phyloP scores from a whole-genome alignment of 495 filamentous ascomycete species.

The Physcia stellaris region DNA sequence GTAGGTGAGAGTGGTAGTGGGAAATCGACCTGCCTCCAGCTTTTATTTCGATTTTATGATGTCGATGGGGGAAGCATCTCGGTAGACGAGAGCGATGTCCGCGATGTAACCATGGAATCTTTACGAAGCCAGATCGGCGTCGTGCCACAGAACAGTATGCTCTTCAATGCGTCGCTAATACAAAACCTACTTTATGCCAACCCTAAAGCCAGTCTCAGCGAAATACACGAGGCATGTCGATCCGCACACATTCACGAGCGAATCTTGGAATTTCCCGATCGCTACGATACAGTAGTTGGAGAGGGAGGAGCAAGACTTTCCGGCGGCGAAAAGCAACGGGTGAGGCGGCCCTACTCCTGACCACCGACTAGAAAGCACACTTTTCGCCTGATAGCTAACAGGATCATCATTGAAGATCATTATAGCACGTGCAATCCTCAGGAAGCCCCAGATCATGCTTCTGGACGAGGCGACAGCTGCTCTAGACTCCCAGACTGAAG shows the following conservation, averaged over 20 bases:
- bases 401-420: too few species aligned
- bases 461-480: slow-evolving; percentile 46
- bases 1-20: slow-evolving; percentile 52
- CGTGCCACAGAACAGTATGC: slow-evolving; percentile 47
- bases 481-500: slow-evolving; percentile 43
- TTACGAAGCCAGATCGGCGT: slow-evolving; percentile 43
- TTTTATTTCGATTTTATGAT: slow-evolving; percentile 41
- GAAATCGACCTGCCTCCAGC: slow-evolving; percentile 42
- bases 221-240: slow-evolving; percentile 14
- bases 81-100: slow-evolving; percentile 40
- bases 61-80: slow-evolving; percentile 30
- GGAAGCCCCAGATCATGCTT: slow-evolving; percentile 42
- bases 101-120: slow-evolving; percentile 34
- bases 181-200: slow-evolving; percentile 30
- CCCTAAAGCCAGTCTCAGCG: slow-evolving; percentile 26
- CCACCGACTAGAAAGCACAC: too few species aligned
- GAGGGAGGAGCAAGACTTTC: slow-evolving; percentile 46
- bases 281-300: slow-evolving; percentile 33
- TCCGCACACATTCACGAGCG: slow-evolving; percentile 13
- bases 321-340: slow-evolving; percentile 48
- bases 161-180: slow-evolving; percentile 37
- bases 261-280: slow-evolving; percentile 15
- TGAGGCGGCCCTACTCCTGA: too few species aligned
- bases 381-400: too few species aligned
- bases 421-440: slow-evolving; percentile 43